These are phyloP conservation scores for Phytopythium oedochilum DNA, from an alignment of 352 stramenopile genomes.

Conservation along the genomic window DNA sequence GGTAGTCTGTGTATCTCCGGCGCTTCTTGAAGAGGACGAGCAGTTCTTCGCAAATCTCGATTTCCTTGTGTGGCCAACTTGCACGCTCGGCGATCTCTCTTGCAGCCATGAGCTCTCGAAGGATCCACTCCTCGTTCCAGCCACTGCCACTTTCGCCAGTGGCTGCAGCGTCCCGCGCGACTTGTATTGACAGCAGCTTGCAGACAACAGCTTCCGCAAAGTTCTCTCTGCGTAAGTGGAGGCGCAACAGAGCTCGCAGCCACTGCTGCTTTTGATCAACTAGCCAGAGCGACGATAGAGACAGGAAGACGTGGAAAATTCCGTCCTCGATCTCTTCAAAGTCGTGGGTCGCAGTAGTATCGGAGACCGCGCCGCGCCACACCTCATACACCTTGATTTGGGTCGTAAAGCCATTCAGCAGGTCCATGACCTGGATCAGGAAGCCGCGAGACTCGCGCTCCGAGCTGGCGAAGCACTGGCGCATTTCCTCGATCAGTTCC, in stretches of 20 bases:
- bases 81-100: conserved; percentile 35
- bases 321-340: conserved; percentile 70
- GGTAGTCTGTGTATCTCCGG: conserved; percentile 38
- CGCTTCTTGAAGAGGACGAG: conserved; percentile 30
- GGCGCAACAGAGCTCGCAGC: conserved; percentile 49
- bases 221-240: conserved; percentile 34
- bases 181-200: conserved; percentile 44
- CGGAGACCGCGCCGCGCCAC: conserved; percentile 35
- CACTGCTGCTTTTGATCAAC: conserved; percentile 54
- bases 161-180: conserved; percentile 11
- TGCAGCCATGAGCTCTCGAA: conserved; percentile 35
- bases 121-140: conserved; percentile 18
- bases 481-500: conserved; percentile 54
- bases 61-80: conserved; percentile 41
- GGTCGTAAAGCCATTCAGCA: conserved; percentile 42
- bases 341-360: conserved; percentile 19
- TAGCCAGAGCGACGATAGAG: conserved; percentile 55
- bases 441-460: conserved; percentile 22
- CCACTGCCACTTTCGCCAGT: not conserved
- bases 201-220: conserved; percentile 63
- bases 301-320: conserved; percentile 32
- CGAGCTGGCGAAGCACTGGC: conserved; percentile 17
- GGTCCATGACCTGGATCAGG: conserved; percentile 34
- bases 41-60: conserved; percentile 53
- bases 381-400: conserved; percentile 58